Conservation (phyloP, 352 stramenopile species). For the Phytophthora foliorum region DNA sequence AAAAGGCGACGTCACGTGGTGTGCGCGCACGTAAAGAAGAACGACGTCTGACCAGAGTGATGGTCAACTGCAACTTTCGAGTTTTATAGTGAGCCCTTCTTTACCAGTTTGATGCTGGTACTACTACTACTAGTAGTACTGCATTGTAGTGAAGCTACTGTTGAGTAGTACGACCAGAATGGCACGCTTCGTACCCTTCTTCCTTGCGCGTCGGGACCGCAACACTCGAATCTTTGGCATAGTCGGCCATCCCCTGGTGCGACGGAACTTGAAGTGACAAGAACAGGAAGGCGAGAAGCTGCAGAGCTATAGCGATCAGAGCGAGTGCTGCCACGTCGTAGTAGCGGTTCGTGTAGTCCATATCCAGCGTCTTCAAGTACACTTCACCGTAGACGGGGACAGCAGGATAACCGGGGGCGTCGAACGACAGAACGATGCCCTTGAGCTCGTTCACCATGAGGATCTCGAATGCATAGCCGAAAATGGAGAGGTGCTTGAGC, state of each 20-base stretch:
- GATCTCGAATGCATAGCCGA: constrained; percentile 85
- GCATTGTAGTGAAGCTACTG: constrained; percentile 1
- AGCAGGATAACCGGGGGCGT: constrained; percentile 69
- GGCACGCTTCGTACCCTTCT: constrained; percentile 25
- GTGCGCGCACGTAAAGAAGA: background rate
- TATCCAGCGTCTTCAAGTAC: constrained; percentile 78
- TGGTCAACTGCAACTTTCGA: background rate
- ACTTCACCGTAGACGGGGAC: constrained; percentile 80
- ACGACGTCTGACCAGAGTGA: background rate
- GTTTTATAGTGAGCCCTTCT: no score
- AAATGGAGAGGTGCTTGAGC: constrained; percentile 82
- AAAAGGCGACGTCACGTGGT: constrained; percentile 1
- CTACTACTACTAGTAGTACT: no score
- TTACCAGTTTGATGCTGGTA: no score
- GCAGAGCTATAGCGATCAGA: constrained; percentile 51
- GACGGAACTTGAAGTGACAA: constrained; percentile 67
- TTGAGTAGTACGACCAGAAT: constrained; percentile 2
- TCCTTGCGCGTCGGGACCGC: constrained; percentile 39
- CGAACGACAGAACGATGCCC: constrained; percentile 71
- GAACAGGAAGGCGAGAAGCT: constrained; percentile 67
- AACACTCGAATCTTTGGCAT: constrained; percentile 32
- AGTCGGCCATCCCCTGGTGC: constrained; percentile 43
- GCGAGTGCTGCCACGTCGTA: constrained; percentile 63
- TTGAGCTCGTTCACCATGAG: constrained; percentile 85
- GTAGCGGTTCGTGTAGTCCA: constrained; percentile 76